A percentile compares a stretch with the other conserved stretches of the same genome.
phyloP scores from a whole-genome alignment of 2,329 filamentous ascomycete genomes.

The Raffaelea ambrosiae region DNA sequence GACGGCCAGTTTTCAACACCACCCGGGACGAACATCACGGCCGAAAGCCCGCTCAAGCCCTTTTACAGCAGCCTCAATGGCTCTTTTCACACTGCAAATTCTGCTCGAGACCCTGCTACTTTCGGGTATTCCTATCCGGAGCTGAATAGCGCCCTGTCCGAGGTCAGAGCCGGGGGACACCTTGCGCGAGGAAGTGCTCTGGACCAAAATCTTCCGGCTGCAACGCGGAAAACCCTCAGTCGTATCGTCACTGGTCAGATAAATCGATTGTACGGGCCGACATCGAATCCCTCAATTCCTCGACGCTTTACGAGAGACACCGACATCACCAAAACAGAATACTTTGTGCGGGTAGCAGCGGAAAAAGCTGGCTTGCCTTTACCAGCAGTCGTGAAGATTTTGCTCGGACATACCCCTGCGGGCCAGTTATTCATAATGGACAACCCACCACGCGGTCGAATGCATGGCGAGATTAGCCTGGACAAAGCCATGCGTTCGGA shows the following conservation, averaged over 20 bases:
- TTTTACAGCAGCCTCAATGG: constrained; percentile 30
- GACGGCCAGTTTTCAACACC: constrained; percentile 28
- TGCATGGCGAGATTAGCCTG: constrained; percentile 6
- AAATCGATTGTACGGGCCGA: too few relatives aligned
- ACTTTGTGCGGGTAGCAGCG: too few relatives aligned
- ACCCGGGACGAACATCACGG: constrained; percentile 27
- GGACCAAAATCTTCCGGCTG: too few relatives aligned
- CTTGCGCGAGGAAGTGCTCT: too few relatives aligned
- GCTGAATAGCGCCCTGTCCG: constrained; percentile 11
- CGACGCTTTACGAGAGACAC: too few relatives aligned
- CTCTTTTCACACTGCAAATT: constrained; percentile 31
- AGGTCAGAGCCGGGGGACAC: not conserved
- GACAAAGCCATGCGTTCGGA: not conserved
- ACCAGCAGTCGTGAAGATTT: not conserved
- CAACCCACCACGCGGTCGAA: not conserved
- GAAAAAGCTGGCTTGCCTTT: not conserved
- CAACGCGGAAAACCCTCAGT: too few relatives aligned
- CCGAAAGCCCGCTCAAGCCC: constrained; percentile 33
- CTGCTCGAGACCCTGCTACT: constrained; percentile 16
- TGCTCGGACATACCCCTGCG: not conserved
- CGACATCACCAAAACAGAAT: not conserved
- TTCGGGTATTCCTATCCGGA: constrained; percentile 30
- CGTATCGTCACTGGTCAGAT: too few relatives aligned
- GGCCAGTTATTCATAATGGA: not conserved
- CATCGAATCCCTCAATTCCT: too few relatives aligned